Base-by-base conservation (phyloP, 169 alveolate species). In the Cryptosporidium viatorum region DNA sequence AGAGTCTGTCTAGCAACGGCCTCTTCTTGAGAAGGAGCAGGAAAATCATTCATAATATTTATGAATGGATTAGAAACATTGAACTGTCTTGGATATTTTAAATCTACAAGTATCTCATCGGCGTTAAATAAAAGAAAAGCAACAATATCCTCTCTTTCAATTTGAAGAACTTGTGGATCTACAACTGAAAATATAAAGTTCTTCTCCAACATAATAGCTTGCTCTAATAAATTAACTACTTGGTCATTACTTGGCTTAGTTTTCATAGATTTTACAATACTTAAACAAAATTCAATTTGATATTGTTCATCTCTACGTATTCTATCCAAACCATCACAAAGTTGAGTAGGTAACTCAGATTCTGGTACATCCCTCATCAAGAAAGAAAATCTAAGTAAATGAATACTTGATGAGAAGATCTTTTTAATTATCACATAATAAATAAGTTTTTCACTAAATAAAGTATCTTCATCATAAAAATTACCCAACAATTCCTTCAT, bases 221-320 rank as follows among this genome's bases (percentile, higher is more conserved):
- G 55, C 58, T 89, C 92, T 26, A 92, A 62, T 35, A 91, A 84
- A 5, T 85, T 73, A 52, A 92, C 71, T 35, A 92, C 91, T 39
- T 86, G 35, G 35, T 92, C 94, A 85, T 92, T 86, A 60, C 84
- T 92, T 41, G 92, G 91, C 55, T 92, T 92, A 45, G 92, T 74
- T 48, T 89, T 91, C 80, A 92, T 84, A 65, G 92, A 91, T 45
- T 89, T 92, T 43, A 91, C 91, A 73, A 92, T 91, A 89, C 70
- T 92, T 69, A 92, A 92, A 60, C 93, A 87, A 74, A 92, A 92
- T 50, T 92, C 94, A 3, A 84, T 91, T 65, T 92, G 94, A 5
- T 86, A 85, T 59, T 89, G 87, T 58, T 92, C 94, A 89, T 92
- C 94, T 59, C 94, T 85, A 33, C 92, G 91, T 14, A 92, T 92